Base-by-base conservation (phyloP, 2,329 filamentous ascomycete species). In the Knoxdaviesia capensis region DNA sequence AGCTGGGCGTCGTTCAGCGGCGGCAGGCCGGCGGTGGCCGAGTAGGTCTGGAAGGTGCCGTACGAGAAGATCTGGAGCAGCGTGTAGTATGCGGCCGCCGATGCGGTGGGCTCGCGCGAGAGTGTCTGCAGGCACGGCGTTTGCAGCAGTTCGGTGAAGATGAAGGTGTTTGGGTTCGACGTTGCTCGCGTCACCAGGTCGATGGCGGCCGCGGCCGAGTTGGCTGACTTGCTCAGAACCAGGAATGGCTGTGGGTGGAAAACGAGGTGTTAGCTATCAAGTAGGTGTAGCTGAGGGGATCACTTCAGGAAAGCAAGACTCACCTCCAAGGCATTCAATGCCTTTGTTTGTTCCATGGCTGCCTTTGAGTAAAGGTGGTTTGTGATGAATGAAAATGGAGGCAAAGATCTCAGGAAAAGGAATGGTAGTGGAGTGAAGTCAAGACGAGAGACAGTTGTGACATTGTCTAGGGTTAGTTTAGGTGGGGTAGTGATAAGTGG, bases 91-190 rank as follows among this genome's bases (percentile, higher is more conserved):
- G 63, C 50, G 2, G 67, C 62, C 34, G 68, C 55, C n/a, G 51
- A 48, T 20, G 53, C 54, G 6, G 57, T 57, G 20, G 20, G 20
- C 20, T 20, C 20, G 20, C 20, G 20, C 35, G 74, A 56, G 38
- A 96, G 75, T 8, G 73, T 69, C 59, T 90, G 81, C 49, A 96
- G 77, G 51, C 84, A 76, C 0, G 82, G 75, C 1, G 77, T 76
- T 51, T 81, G 71, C 34, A 98, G 76, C n/a, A 98, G 77, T 62
- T 96, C 88, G 50, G 82, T 75, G 64, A 98, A 98, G 61, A 96
- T 71, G 59, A 80, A 98, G 49, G 87, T 93, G 59, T 86, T 83
- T 31, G 82, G 76, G 43, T 78, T 78, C n/a, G 85, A 86, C 41
- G 86, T 96, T 47, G 87, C 90, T 60, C 86, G 83, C 38, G 70